These are phyloP conservation scores for Cavenderia fasciculata DNA, from an alignment of 78 protist species.

Conservation along the genomic window DNA sequence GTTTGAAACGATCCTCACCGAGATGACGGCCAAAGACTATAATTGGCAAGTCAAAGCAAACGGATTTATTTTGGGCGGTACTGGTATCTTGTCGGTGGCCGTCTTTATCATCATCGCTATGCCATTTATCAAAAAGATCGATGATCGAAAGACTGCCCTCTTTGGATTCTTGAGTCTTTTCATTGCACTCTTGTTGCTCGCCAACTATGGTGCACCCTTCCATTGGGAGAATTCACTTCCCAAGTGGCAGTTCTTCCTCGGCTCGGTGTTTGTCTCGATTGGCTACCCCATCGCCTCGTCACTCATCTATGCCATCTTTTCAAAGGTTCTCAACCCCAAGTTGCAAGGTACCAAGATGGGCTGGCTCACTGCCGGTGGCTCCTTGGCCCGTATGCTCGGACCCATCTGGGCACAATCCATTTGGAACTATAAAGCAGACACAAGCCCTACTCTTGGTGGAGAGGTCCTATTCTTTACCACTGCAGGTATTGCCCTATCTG, in stretches of 20 bases:
- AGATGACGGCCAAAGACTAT: conserved; percentile 11
- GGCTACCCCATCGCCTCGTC: conserved; percentile 21
- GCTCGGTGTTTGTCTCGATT: conserved; percentile 9
- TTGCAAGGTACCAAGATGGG: conserved; percentile 47
- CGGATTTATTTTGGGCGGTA: conserved; percentile 6
- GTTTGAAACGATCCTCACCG: conserved; percentile 5
- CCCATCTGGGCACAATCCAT: conserved; percentile 9
- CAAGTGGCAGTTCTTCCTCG: not conserved
- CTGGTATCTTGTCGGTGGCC: not conserved
- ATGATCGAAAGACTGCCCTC: conserved; percentile 9
- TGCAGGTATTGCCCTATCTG: conserved; percentile 19
- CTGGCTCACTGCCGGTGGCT: conserved; percentile 46
- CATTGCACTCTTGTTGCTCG: conserved; percentile 6
- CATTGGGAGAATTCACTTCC: conserved; percentile 5
- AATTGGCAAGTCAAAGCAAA: not conserved
- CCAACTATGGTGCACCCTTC: conserved; percentile 22
- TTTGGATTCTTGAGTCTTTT: not conserved
- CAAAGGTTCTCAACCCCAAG: conserved; percentile 14
- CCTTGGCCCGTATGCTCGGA: conserved; percentile 46
- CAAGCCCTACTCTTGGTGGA: too few species aligned
- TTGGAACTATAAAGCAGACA: not conserved
- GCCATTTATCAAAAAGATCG: conserved; percentile 13
- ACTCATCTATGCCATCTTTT: conserved; percentile 5
- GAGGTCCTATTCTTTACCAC: not conserved
- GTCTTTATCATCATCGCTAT: not conserved